These are phyloP conservation scores for Mycena citricolor DNA, from an alignment of 1,284 basidiomycete genomes.

Conservation along the genomic window DNA sequence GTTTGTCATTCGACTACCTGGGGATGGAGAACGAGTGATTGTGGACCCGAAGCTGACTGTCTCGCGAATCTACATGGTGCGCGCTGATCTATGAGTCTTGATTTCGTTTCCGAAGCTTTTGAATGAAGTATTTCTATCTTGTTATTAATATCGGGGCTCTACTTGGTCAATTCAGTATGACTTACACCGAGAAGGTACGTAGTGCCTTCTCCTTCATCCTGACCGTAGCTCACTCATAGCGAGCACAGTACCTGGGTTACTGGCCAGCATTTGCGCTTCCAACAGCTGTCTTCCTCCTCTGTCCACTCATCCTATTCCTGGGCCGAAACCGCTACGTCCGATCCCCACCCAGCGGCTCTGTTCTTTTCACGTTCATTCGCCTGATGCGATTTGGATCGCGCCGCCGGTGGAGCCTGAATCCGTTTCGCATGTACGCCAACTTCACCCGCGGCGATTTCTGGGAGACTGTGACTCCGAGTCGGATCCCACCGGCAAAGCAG, in stretches of 20 bases:
- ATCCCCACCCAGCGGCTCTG: conserved; percentile 75
- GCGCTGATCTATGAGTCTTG: too few species aligned
- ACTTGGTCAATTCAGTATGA: conserved; percentile 68
- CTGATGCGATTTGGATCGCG: conserved; percentile 51
- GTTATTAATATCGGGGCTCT: conserved; percentile 80
- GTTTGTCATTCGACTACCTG: conserved; percentile 50
- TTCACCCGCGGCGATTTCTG: conserved; percentile 66
- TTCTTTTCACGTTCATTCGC: conserved; percentile 55
- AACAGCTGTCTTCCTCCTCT: conserved; percentile 63
- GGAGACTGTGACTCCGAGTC: conserved; percentile 75
- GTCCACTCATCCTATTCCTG: conserved; percentile 67
- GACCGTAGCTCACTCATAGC: not conserved
- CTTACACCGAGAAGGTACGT: conserved; percentile 68
- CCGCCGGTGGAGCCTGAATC: conserved; percentile 62
- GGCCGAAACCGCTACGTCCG: conserved; percentile 68
- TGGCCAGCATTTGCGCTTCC: conserved; percentile 72
- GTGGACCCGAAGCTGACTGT: conserved; percentile 78
- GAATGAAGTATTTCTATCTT: conserved; percentile 65
- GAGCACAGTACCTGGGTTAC: conserved; percentile 62
- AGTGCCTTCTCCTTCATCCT: not conserved
- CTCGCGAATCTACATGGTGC: conserved; percentile 70
- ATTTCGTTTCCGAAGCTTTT: not conserved
- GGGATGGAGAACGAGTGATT: conserved; percentile 74
- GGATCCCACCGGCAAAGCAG: conserved; percentile 36
- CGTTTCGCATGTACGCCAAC: conserved; percentile 45